These are phyloP conservation scores for Rhododendron molle DNA, from an alignment of 148 eudicot species.

Conservation along the genomic window DNA sequence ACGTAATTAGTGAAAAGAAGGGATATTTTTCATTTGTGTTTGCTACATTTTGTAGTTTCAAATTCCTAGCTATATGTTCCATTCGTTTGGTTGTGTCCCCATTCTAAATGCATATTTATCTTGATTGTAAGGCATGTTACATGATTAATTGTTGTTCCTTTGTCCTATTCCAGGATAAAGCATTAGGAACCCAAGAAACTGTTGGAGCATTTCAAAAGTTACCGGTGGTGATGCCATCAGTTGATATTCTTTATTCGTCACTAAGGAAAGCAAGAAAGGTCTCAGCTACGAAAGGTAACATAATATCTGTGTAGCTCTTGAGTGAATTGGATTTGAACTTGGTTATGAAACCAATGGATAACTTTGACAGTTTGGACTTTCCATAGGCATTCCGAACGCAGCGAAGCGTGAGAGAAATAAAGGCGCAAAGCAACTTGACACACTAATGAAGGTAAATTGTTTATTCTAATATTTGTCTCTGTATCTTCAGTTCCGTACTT, in stretches of 20 bases:
- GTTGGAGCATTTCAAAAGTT: slow-evolving; percentile 95
- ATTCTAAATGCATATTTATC: neutral
- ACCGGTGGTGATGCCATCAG: slow-evolving; percentile 96
- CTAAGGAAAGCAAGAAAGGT: slow-evolving; percentile 80
- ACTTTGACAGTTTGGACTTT: slow-evolving; percentile 20
- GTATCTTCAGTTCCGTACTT: neutral
- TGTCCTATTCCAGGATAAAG: slow-evolving; percentile 38
- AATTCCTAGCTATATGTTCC: neutral
- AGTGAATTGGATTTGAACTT: neutral
- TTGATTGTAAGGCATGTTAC: slow-evolving; percentile 3
- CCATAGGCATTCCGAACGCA: slow-evolving; percentile 78
- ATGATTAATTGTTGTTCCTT: neutral
- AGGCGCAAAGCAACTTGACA: slow-evolving; percentile 99
- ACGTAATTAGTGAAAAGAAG: neutral
- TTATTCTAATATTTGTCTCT: neutral
- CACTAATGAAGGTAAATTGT: slow-evolving; percentile 77
- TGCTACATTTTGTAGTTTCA: neutral
- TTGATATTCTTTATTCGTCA: slow-evolving; percentile 76
- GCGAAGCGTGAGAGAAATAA: slow-evolving; percentile 94
- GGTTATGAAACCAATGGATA: slow-evolving; percentile 9
- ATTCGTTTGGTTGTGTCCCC: neutral
- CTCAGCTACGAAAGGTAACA: slow-evolving; percentile 83
- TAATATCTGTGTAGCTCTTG: neutral
- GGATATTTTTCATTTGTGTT: neutral
- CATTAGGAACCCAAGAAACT: slow-evolving; percentile 31